phyloP scores from a whole-genome alignment of 441 rosid genomes.

The Populus hybrid region DNA sequence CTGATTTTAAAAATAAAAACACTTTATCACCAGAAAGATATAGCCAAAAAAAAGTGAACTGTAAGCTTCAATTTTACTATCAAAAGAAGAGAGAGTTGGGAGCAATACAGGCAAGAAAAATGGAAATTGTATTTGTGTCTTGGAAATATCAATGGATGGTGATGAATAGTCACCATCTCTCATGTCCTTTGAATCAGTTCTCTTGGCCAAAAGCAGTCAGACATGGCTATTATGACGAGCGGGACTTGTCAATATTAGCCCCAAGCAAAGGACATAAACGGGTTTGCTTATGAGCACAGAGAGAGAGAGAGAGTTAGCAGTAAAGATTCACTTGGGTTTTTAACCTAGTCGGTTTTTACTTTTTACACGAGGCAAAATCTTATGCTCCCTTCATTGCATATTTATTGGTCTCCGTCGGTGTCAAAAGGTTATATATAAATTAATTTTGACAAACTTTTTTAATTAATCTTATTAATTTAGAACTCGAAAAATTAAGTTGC shows the following conservation, averaged over 20 bases:
- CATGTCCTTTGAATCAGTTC: slow-evolving; percentile 92
- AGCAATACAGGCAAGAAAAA: slow-evolving; percentile 11
- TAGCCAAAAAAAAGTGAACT: neutral
- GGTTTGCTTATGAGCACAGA: neutral
- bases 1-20: too few species aligned
- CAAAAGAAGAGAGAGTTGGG: neutral
- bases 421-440: too few species aligned
- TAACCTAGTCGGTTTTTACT: slow-evolving; percentile 22
- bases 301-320: neutral
- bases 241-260: slow-evolving; percentile 63
- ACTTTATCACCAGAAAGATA: neutral
- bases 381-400: too few species aligned
- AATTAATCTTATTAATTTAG: too few species aligned
- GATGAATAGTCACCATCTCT: slow-evolving; percentile 80
- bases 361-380: neutral
- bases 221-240: slow-evolving; percentile 70
- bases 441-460: too few species aligned
- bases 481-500: too few species aligned
- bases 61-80: neutral
- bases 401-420: too few species aligned
- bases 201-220: slow-evolving; percentile 70
- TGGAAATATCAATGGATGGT: slow-evolving; percentile 53
- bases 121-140: slow-evolving; percentile 20
- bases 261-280: slow-evolving; percentile 8
- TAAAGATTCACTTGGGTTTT: slow-evolving; percentile 8